Evolutionary conservation across 2,329 filamentous ascomycete species (phyloP).

Genomic region (Calonectria hongkongensis): DNA sequence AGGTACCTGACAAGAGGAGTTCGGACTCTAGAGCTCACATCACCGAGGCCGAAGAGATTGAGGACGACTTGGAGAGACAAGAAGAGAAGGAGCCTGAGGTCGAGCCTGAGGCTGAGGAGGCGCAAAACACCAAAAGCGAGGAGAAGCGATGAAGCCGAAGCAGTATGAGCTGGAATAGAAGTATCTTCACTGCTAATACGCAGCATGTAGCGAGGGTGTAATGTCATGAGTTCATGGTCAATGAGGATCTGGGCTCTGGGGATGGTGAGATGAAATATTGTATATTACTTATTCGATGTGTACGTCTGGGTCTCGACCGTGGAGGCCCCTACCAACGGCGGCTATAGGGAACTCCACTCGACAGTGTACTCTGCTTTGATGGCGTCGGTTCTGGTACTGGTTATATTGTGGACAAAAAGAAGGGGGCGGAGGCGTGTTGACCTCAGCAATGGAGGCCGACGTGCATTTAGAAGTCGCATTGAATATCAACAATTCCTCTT

Average conservation of each 20-base stretch:
- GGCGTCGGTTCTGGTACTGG: constrained; percentile 49
- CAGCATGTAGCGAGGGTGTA: constrained; percentile 43
- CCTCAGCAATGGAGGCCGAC: constrained; percentile 27
- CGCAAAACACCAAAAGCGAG: constrained; percentile 41
- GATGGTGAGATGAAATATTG: constrained; percentile 51
- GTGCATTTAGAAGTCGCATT: constrained; percentile 35
- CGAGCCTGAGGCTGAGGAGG: constrained; percentile 52
- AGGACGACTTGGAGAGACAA: constrained; percentile 67
- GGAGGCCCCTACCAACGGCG: constrained; percentile 42
- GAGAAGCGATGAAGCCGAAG: constrained; percentile 48
- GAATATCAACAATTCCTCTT: constrained; percentile 33
- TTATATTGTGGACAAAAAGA: constrained; percentile 33
- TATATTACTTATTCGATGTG: constrained; percentile 56
- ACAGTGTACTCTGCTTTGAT: constrained; percentile 44
- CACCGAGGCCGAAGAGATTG: constrained; percentile 71
- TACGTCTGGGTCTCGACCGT: constrained; percentile 51
- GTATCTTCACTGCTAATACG: constrained; percentile 8
- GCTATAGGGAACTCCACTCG: constrained; percentile 54
- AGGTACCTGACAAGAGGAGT: constrained; percentile 68
- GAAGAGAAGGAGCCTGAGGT: constrained; percentile 59
- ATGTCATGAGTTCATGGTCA: constrained; percentile 38
- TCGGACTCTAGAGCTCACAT: constrained; percentile 63
- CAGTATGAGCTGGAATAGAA: constrained; percentile 24
- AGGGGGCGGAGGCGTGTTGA: constrained; percentile 1
- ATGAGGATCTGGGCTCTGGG: constrained; percentile 30